phyloP scores from a whole-genome alignment of 2,329 filamentous ascomycete genomes.

The Coniochaeta sp. region DNA sequence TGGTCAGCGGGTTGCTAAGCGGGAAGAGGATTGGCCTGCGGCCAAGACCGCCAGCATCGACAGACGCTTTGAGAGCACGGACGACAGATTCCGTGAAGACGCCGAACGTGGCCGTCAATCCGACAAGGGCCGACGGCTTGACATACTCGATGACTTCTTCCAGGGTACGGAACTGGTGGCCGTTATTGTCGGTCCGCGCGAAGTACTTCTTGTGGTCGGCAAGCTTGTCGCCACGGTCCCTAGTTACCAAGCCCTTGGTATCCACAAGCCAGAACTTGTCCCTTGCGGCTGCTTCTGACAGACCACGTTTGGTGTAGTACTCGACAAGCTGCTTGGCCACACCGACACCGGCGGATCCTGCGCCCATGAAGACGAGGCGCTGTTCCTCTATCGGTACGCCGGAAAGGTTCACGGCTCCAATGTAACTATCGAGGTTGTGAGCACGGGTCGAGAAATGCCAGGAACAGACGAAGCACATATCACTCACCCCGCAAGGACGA shows the following conservation, averaged over 20 bases:
- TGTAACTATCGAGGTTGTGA: slow-evolving; percentile 51
- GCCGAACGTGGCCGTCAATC: slow-evolving; percentile 87
- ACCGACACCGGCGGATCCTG: slow-evolving; percentile 90
- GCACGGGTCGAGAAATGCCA: slow-evolving; percentile 29
- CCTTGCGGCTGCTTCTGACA: slow-evolving; percentile 79
- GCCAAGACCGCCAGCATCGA: slow-evolving; percentile 58
- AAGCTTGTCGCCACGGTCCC: slow-evolving; percentile 86
- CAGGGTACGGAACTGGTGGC: slow-evolving; percentile 67
- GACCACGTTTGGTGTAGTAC: slow-evolving; percentile 88
- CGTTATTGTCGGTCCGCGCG: slow-evolving; percentile 56
- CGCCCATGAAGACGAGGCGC: slow-evolving; percentile 91
- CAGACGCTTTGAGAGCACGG: slow-evolving; percentile 57
- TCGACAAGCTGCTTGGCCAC: slow-evolving; percentile 97
- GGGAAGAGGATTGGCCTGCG: slow-evolving; percentile 89
- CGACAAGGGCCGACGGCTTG: slow-evolving; percentile 89
- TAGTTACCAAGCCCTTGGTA: slow-evolving; percentile 90
- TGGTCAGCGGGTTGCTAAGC: slow-evolving; percentile 89
- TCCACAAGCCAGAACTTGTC: slow-evolving; percentile 97
- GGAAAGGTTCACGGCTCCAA: slow-evolving; percentile 72
- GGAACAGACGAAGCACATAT: not conserved
- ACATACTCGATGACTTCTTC: slow-evolving; percentile 92
- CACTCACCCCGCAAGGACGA: slow-evolving; percentile 74
- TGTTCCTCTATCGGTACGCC: slow-evolving; percentile 83
- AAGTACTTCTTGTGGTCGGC: slow-evolving; percentile 82
- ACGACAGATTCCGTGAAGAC: slow-evolving; percentile 88